Base-by-base conservation (phyloP, 257 asterid genomes). In the Mentha longifolia region DNA sequence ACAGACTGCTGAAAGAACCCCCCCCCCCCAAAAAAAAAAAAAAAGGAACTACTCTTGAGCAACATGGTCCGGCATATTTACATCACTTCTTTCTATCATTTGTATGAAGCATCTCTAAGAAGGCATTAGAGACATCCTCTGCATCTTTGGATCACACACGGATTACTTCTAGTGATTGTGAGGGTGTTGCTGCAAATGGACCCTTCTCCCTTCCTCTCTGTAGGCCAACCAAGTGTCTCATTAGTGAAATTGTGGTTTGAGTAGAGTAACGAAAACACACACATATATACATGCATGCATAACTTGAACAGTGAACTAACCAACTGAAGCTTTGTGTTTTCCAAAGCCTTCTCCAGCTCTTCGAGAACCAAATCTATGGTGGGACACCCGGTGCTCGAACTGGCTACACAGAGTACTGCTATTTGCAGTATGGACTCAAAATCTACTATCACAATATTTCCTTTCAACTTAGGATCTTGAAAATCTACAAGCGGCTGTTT, bases 351-450 rank as follows among this genome's bases (percentile, higher is more conserved):
- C 41, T 91, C 91, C 72, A 91, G 73, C 76, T 89, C 96, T 19
- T 87, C 89, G 14, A 76, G 78, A 17, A 91, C 95, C 65, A 84
- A 68, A 6, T 83, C 89, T 16, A 91, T 79, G 12, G 95, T 78
- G 61, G 97, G 96, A 3, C 97, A 91, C 0, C 96, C 97, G 3
- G 80, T 81, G 76, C 96, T 84, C 39, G 97, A 89, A 72, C 82
- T 84, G 25, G 92, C 86, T 1, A 82, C 91, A 68, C 96, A 91
- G 15, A 89, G 81, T 54, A 89, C 96, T 60, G 96, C 97, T 76
- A 87, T 76, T 65, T 91, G 89, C 80, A 91, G 67, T 62, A 89
- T 89, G 77, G 96, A 86, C 67, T 89, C 89, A 28, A 89, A 91
- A 71, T 91, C 97, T 13, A 75, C 83, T 20, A 69, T 78, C 68